Conservation (phyloP, 2,329 filamentous ascomycete genomes). For the Epichloe festucae region DNA sequence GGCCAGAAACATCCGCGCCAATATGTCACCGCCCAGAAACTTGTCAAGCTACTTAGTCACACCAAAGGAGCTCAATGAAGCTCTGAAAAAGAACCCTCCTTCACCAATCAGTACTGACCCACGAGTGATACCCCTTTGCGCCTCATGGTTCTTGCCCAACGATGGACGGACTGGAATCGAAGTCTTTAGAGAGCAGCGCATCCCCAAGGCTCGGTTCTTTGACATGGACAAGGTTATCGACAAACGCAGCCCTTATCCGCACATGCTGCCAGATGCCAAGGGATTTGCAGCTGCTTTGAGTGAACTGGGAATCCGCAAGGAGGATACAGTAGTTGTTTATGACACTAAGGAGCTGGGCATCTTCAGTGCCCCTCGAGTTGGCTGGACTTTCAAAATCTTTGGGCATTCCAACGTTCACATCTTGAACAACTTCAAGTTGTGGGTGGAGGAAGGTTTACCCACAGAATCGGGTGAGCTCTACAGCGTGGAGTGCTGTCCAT, state of each 20-base stretch:
- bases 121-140: slow-evolving; percentile 78
- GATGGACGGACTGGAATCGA: slow-evolving; percentile 71
- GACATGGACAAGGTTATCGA: slow-evolving; percentile 90
- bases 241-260: slow-evolving; percentile 75
- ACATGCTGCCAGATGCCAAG: slow-evolving; percentile 81
- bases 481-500: slow-evolving; percentile 50
- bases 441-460: slow-evolving; percentile 72
- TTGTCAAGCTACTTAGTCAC: slow-evolving; percentile 80
- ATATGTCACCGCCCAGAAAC: slow-evolving; percentile 16
- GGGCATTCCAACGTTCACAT: slow-evolving; percentile 82
- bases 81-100: slow-evolving; percentile 69
- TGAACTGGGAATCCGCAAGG: slow-evolving; percentile 69
- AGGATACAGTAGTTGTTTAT: slow-evolving; percentile 89
- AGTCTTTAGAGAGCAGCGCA: slow-evolving; percentile 68
- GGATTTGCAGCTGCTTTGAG: slow-evolving; percentile 82
- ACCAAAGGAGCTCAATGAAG: slow-evolving; percentile 67
- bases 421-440: slow-evolving; percentile 91
- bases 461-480: slow-evolving; percentile 68
- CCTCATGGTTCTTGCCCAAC: slow-evolving; percentile 93
- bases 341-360: slow-evolving; percentile 85
- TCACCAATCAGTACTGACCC: slow-evolving; percentile 70
- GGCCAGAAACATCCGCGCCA: slow-evolving; percentile 19
- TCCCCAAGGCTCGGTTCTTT: slow-evolving; percentile 88
- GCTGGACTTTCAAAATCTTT: slow-evolving; percentile 85
- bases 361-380: slow-evolving; percentile 85